A percentile compares a stretch with the other conserved stretches of the same genome.
Conservation (phyloP, 371 early-diverging fungal genomes). For the Lichtheimia ornata region DNA sequence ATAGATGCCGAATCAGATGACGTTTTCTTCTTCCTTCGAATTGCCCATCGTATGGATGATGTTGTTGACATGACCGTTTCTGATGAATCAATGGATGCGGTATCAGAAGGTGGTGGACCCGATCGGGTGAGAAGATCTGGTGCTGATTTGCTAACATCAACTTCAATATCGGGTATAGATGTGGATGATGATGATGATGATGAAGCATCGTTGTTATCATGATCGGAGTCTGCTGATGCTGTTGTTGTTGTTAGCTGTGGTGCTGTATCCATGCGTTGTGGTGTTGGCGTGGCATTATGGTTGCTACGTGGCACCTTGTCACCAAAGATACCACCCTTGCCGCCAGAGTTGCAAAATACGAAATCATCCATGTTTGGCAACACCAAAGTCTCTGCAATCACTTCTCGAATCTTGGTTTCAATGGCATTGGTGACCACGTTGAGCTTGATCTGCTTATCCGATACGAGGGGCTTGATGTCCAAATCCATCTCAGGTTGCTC, state of each 20-base stretch:
- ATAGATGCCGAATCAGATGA: constrained; percentile 8
- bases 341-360: constrained; percentile 68
- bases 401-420: constrained; percentile 80
- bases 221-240: neutral
- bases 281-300: neutral
- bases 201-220: constrained; percentile 1
- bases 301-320: constrained; percentile 18
- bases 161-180: constrained; percentile 4
- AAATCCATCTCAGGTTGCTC: constrained; percentile 76
- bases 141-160: constrained; percentile 9
- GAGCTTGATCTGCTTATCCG: constrained; percentile 79
- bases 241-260: neutral
- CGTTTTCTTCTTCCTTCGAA: constrained; percentile 11
- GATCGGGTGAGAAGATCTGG: constrained; percentile 6
- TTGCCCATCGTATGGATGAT: constrained; percentile 17
- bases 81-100: constrained; percentile 9
- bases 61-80: constrained; percentile 1
- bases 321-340: constrained; percentile 67
- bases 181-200: constrained; percentile 6
- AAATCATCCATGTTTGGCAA: constrained; percentile 92
- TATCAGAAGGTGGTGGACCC: neutral
- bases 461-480: constrained; percentile 81
- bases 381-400: constrained; percentile 77
- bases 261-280: neutral
- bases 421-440: constrained; percentile 79